Evolutionary conservation across 2,329 filamentous ascomycete species (phyloP), one percentile per base, ranked within the genome.

Genomic region (Tolypocladium paradoxum): DNA sequence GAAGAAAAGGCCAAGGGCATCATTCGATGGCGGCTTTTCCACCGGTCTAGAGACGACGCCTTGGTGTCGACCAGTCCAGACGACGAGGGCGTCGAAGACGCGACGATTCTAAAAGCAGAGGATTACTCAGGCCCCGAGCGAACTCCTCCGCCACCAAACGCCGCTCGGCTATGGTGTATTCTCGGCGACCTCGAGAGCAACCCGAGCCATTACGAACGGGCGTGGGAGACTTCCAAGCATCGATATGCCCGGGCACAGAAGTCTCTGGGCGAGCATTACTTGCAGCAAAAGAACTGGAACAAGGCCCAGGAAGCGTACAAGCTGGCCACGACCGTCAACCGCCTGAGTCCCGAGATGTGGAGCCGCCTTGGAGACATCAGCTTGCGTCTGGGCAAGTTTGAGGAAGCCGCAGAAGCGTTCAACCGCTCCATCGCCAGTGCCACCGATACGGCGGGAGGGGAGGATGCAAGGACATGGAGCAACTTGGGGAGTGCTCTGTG

Each of bases 401-500:
- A 84, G 22, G 85, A 87, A 22, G 92, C 93, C 0, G 84, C 88
- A 1, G 84, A 92, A 59, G 86, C 90, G 0, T 99, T 95, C 68
- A 83, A 84, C 9, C 80, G 90, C 24, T 86, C 87, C 9, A 91
- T 99, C 12, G 84, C 88, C 59, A 70, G 73, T 7, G 73, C 77
- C 0, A 76, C 73, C 34, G 76, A 77, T 34, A 68, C 68, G 1
- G 78, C 88, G 12, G 93, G 96, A 48, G 91, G 95, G 29, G 84
- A 86, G 51, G 91, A 96, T 64, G 92, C 91, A 0, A 84, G 95
- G 64, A 90, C 89, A 0, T 99, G 93, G 90, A 95, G 88, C 62
- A 99, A 99, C 64, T 78, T 99, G 24, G 93, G 91, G 0, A 90
- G 87, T 2, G 85, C 92, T 0, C 77, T 97, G 1, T 81, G 88